phyloP scores from a whole-genome alignment of 192 early-diverging fungal genomes.

The Coemansia asiatica region DNA sequence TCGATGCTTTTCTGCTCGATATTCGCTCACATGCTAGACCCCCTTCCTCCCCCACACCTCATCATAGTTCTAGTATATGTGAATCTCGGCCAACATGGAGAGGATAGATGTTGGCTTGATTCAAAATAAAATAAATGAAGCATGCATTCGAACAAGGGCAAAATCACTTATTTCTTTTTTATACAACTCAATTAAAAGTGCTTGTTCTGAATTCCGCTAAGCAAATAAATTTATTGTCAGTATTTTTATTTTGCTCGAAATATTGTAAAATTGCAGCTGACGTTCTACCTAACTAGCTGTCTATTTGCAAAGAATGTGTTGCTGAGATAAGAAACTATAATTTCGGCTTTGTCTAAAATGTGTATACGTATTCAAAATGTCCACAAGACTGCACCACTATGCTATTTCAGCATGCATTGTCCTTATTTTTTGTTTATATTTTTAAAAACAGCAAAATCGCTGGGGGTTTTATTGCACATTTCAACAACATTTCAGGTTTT shows the following conservation, averaged over 20 bases:
- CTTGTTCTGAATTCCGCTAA: neutral
- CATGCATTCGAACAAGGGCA: no score
- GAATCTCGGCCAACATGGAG: neutral
- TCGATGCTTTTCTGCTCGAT: neutral
- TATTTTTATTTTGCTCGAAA: neutral
- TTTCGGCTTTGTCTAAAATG: neutral
- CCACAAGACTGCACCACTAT: neutral
- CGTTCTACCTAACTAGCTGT: neutral
- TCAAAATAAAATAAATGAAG: no score
- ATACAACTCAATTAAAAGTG: no score
- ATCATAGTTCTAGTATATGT: neutral
- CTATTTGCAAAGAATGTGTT: neutral
- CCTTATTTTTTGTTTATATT: no score
- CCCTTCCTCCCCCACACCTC: no score
- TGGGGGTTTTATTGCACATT: neutral
- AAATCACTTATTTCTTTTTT: no score
- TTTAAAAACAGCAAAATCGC: neutral
- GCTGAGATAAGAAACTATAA: neutral
- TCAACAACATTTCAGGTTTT: neutral
- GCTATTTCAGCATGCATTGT: neutral
- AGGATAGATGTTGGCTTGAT: no score
- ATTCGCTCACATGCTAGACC: neutral
- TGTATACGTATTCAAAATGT: neutral
- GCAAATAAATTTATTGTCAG: neutral
- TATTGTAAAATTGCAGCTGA: neutral